A percentile compares a stretch with the other conserved stretches of the same genome.
Evolutionary conservation across 345 rosid genomes (phyloP).

Genomic region (Citrus inodora): DNA sequence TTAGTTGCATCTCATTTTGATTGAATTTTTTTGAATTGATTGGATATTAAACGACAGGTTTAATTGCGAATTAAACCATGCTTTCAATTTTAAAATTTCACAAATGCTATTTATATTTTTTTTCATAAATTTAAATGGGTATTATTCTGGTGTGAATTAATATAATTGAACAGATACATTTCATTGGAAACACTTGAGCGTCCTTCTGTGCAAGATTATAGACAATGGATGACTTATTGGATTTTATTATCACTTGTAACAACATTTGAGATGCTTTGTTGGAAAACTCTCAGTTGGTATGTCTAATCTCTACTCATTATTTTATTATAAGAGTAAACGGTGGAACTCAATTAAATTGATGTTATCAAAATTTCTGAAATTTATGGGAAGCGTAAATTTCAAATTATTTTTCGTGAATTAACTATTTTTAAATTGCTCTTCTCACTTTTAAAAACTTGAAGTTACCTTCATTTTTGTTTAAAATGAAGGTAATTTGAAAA

Average conservation of each 20-base stretch:
- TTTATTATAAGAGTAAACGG: too few relatives aligned
- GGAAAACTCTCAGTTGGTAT: neutral
- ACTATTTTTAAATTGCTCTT: accelerated
- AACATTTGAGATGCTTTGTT: neutral
- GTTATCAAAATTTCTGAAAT: neutral
- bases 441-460: too few relatives aligned
- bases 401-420: too few relatives aligned
- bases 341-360: neutral
- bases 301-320: neutral
- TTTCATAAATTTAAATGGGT: too few relatives aligned
- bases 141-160: too few relatives aligned
- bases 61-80: too few relatives aligned
- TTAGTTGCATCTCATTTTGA: neutral
- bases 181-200: neutral
- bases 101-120: too few relatives aligned
- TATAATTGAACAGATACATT: neutral
- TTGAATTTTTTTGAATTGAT: too few relatives aligned
- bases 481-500: accelerated
- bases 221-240: neutral
- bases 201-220: neutral
- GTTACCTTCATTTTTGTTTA: too few relatives aligned
- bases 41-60: too few relatives aligned
- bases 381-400: too few relatives aligned
- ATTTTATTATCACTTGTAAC: neutral
- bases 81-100: too few relatives aligned